These are phyloP conservation scores for Passiflora organensis DNA, from an alignment of 345 rosid species.

Conservation along the genomic window DNA sequence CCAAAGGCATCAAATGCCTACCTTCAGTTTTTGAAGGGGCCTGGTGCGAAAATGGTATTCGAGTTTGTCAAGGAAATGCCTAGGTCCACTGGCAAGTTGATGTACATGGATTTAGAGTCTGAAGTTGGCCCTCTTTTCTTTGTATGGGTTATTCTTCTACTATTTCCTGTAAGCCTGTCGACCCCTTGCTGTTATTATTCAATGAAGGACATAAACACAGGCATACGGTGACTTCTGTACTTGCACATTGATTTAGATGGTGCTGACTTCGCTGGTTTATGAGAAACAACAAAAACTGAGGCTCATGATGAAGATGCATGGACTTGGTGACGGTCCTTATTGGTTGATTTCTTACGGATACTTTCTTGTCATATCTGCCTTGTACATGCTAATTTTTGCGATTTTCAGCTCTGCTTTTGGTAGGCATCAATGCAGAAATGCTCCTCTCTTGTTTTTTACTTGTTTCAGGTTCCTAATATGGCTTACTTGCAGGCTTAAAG, in stretches of 20 bases:
- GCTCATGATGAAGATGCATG: constrained; percentile 97
- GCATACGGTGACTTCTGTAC: too few relatives aligned
- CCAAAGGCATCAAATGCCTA: constrained; percentile 82
- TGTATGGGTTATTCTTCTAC: constrained; percentile 66
- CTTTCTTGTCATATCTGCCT: constrained; percentile 55
- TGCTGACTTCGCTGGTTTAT: constrained; percentile 63
- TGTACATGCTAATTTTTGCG: constrained; percentile 64
- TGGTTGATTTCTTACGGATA: constrained; percentile 83
- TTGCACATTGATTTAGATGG: constrained; percentile 42
- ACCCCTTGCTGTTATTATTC: neutral
- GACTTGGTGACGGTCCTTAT: constrained; percentile 91
- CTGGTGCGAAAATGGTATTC: constrained; percentile 40
- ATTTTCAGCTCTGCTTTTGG: constrained; percentile 69
- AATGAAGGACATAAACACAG: too few relatives aligned
- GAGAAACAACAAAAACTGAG: constrained; percentile 77
- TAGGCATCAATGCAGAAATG: constrained; percentile 38
- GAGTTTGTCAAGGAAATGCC: constrained; percentile 89
- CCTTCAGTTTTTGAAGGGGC: constrained; percentile 47
- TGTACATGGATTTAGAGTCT: constrained; percentile 44
- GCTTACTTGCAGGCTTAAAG: constrained; percentile 56
- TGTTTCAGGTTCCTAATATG: constrained; percentile 15
- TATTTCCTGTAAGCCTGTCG: constrained; percentile 76
- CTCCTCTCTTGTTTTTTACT: constrained; percentile 8
- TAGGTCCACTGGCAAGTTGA: constrained; percentile 35
- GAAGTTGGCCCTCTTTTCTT: constrained; percentile 79